Evolutionary conservation across 2,329 filamentous ascomycete species (phyloP), one percentile per base, ranked within the genome.

Genomic region (Colletotrichum cereale): DNA sequence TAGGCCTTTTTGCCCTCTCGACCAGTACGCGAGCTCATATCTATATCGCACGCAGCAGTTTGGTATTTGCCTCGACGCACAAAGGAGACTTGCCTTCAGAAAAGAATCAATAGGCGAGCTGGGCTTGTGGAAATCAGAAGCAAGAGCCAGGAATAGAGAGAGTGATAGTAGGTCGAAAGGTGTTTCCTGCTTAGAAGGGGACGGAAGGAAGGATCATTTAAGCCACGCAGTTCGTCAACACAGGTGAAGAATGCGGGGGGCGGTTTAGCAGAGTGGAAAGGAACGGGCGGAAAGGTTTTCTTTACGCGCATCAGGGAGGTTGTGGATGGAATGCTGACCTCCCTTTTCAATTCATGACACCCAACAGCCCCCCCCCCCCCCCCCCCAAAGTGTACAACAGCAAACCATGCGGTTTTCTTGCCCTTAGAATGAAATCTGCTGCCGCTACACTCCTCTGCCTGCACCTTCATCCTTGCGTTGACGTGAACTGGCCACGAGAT

Each of bases 311-410:
- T 67, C 29, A n/a, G 64, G 47, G 31, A 40, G 42, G 47, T 42
- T 57, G 31, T 18, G 31, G 47, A 58, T 53, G 64, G 50, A 67
- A 67, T 52, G 64, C 50, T n/a, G 62, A 31, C 34, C 57, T 61
- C 63, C 34, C 48, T 48, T 61, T 26, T 61, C 31, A 52, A 52
- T 52, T 18, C 48, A 67, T 50, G 29, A 57, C 63, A 36, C 31
- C 10, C 8, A 62, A 14, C 38, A 38, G 50, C 11, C 14, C 42
- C 36, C 26, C 24, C 42, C 50, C 38, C 29, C 50, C 11, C 14
- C 42, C 36, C 26, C 24, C 42, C 50, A 63, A 71, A 44, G 64
- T 71, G 68, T 62, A 71, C 52, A 71, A 62, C 57, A 63, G 57
- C 24, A 66, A 42, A 66, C 14, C 57, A 57, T 29, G 36, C 26